These are phyloP conservation scores for Mortierella sp. DNA, from an alignment of 371 early-diverging fungal genomes.

Conservation along the genomic window DNA sequence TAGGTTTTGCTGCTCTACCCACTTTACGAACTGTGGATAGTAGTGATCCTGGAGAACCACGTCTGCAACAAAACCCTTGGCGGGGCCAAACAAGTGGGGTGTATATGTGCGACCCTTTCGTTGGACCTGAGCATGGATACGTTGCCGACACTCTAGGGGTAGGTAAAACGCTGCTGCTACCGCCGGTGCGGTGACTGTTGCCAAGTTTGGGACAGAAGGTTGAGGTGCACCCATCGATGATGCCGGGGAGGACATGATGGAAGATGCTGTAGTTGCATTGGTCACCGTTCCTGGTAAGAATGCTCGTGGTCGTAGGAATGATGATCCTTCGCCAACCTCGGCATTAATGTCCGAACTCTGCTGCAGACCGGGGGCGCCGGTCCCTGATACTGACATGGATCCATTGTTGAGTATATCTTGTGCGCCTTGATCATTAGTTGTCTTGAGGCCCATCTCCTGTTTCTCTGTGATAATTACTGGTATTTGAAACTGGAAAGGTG, in stretches of 20 bases:
- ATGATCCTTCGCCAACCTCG: neutral
- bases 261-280: constrained; percentile 7
- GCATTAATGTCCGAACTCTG: neutral
- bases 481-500: constrained; percentile 21
- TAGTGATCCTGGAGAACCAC: constrained; percentile 46
- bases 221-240: constrained; percentile 2
- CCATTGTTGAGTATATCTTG: neutral
- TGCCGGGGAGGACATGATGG: constrained; percentile 6
- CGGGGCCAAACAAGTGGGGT: constrained; percentile 42
- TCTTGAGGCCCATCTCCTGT: neutral
- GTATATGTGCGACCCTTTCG: constrained; percentile 34
- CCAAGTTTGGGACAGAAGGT: constrained; percentile 10
- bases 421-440: neutral
- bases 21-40: constrained; percentile 38
- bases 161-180: constrained; percentile 46
- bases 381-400: neutral
- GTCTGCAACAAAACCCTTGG: constrained; percentile 49
- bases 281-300: constrained; percentile 6
- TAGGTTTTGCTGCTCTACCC: constrained; percentile 35
- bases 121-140: constrained; percentile 42
- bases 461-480: constrained; percentile 27
- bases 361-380: neutral
- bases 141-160: constrained; percentile 43
- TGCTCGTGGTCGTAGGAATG: constrained; percentile 2
- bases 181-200: constrained; percentile 34